Conservation (phyloP, 192 early-diverging fungal genomes). For the Neocallimastix lanati region DNA sequence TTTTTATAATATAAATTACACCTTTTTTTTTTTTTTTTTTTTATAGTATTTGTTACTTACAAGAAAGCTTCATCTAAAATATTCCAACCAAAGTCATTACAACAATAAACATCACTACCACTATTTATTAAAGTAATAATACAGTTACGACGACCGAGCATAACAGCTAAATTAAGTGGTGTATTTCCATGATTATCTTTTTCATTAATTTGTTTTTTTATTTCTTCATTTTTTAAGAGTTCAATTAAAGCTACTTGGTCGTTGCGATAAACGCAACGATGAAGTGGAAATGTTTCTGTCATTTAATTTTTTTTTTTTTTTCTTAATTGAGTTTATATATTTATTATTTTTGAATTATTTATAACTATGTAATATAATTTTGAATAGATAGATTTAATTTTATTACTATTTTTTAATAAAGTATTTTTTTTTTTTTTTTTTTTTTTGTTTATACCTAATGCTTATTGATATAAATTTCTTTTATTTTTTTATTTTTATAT, state of each 20-base stretch:
- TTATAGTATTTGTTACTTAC: not conserved
- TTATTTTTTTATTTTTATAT: too few relatives aligned
- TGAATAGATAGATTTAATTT: too few relatives aligned
- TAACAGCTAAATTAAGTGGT: not conserved
- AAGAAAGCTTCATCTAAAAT: not conserved
- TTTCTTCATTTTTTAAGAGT: not conserved
- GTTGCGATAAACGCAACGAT: not conserved
- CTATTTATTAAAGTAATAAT: not conserved
- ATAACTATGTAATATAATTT: too few relatives aligned
- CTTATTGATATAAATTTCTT: too few relatives aligned
- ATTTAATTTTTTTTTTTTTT: too few relatives aligned
- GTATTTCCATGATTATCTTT: not conserved
- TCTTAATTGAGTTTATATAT: too few relatives aligned
- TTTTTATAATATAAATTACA: too few relatives aligned
- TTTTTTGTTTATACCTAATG: too few relatives aligned
- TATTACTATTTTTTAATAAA: too few relatives aligned
- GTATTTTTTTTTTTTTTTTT: too few relatives aligned
- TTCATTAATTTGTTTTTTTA: not conserved
- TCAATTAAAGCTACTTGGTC: not conserved
- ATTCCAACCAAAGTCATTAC: not conserved
- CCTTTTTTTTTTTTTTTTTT: too few relatives aligned
- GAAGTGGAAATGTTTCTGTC: not conserved
- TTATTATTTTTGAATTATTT: too few relatives aligned
- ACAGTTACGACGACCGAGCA: not conserved
- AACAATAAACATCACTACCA: not conserved